Evolutionary conservation across 768 basidiomycete species (phyloP).

Genomic region (Amanita exitialis): DNA sequence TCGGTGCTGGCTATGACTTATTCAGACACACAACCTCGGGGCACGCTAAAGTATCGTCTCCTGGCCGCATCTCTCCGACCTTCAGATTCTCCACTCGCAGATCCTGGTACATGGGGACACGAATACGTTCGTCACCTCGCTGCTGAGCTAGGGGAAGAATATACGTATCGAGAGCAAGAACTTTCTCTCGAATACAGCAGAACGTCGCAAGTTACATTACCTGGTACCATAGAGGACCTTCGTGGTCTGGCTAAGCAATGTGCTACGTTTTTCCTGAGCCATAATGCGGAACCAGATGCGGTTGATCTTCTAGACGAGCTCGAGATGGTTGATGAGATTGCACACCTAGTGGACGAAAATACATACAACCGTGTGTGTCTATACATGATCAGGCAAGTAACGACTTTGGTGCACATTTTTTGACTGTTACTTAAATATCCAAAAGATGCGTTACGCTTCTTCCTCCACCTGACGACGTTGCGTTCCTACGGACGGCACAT

Average conservation of each 20-base stretch:
- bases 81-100: slow-evolving; percentile 56
- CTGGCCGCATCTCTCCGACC: slow-evolving; percentile 65
- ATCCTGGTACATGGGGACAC: slow-evolving; percentile 97
- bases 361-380: slow-evolving; percentile 85
- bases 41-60: slow-evolving; percentile 89
- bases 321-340: slow-evolving; percentile 78
- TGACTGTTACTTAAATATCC: slow-evolving; percentile 2
- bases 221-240: slow-evolving; percentile 67
- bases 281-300: slow-evolving; percentile 97
- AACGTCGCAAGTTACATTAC: slow-evolving; percentile 21
- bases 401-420: background rate
- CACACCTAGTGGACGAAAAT: slow-evolving; percentile 74
- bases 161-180: slow-evolving; percentile 55
- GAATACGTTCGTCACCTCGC: slow-evolving; percentile 98
- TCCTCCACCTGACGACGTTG: slow-evolving; percentile 84
- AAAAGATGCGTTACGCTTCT: slow-evolving; percentile 78
- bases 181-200: slow-evolving; percentile 19
- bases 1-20: slow-evolving; percentile 99
- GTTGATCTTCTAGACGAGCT: slow-evolving; percentile 92
- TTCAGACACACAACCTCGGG: slow-evolving; percentile 93
- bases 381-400: slow-evolving; percentile 84
- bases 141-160: slow-evolving; percentile 94
- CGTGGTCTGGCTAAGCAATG: slow-evolving; percentile 72
- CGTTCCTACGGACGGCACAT: slow-evolving; percentile 85
- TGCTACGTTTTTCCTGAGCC: slow-evolving; percentile 79